Evolutionary conservation across 495 filamentous ascomycete species (phyloP).

Genomic region (Trichoderma gamsii): DNA sequence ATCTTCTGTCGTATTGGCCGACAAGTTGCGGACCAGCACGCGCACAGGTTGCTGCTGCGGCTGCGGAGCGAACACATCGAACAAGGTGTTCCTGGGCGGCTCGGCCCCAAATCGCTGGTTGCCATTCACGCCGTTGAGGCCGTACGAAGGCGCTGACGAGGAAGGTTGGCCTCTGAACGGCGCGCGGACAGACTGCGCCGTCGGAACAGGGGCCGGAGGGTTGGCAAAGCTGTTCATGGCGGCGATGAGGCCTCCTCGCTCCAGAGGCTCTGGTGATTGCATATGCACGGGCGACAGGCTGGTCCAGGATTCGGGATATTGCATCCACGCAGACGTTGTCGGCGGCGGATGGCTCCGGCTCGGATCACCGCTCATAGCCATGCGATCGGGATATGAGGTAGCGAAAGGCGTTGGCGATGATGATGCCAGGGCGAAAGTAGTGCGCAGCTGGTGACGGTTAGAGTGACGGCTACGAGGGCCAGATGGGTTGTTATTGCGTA

Average conservation of each 20-base stretch:
- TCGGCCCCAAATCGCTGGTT: neutral
- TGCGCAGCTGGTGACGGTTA: neutral
- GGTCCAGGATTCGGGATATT: no score
- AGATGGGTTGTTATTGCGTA: no score
- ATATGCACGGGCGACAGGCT: no score
- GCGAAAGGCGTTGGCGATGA: neutral
- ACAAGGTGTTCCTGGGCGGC: neutral
- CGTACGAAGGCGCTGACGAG: neutral
- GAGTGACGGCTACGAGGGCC: neutral
- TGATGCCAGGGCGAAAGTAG: neutral
- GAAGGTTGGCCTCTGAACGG: neutral
- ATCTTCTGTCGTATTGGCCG: conserved; percentile 64
- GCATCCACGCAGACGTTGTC: neutral
- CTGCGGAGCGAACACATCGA: neutral
- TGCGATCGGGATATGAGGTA: neutral
- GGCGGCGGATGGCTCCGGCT: neutral
- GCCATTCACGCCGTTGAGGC: neutral
- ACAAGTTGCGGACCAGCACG: conserved; percentile 67
- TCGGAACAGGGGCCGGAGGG: neutral
- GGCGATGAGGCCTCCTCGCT: no score
- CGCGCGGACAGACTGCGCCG: neutral
- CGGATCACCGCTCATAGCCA: neutral
- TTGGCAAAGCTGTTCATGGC: no score
- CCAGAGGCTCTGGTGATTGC: no score
- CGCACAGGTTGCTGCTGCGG: neutral